Evolutionary conservation across 176 grass and related monocot species (phyloP), one percentile per base, ranked within the genome.

Genomic region (Zea mays): DNA sequence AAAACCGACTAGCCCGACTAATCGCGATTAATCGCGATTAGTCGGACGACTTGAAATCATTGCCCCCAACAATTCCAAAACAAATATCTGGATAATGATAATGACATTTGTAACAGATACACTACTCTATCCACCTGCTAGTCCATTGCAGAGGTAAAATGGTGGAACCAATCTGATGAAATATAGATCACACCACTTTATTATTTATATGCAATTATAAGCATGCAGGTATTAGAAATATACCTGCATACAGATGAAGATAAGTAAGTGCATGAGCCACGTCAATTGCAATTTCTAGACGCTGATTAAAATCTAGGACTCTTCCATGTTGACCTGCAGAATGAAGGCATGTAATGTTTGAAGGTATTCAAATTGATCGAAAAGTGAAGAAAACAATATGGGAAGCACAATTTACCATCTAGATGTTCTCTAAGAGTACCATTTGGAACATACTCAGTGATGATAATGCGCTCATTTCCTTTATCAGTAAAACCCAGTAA

Each of bases 161-260:
- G 1, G 11, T 61, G 67, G 43, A 50, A 35, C 43, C 2, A 33
- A 51, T 11, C 50, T 5, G 49, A 71, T 20, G 42, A 21, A 56
- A 39, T 10, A 64, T 1, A 35, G 9, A 9, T 47, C 6, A 48
- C 45, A 72, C 41, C 14, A 3, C 57, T 58, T 78, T 33, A 82
- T 47, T 64, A 74, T 34, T 33, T 36, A 79, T 6, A 7, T 3
- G 52, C 52, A 83, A 46, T 7, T 36, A 36, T 36, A 36, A 69
- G 8, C 8, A 71, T 38, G 14, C 36, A 76, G 39, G 10, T 10
- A 49, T 8, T 50, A 50, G 46, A 81, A 72, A 43, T 43, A 48
- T 76, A 99, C 96, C 96, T 82, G 96, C 96, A 83, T 95, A 99
- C 47, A 95, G 72, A 96, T 99, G 96, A 67, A 95, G 92, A 89